Base-by-base conservation (phyloP, 208 protist species). In the Acanthamoeba lenticulata region DNA sequence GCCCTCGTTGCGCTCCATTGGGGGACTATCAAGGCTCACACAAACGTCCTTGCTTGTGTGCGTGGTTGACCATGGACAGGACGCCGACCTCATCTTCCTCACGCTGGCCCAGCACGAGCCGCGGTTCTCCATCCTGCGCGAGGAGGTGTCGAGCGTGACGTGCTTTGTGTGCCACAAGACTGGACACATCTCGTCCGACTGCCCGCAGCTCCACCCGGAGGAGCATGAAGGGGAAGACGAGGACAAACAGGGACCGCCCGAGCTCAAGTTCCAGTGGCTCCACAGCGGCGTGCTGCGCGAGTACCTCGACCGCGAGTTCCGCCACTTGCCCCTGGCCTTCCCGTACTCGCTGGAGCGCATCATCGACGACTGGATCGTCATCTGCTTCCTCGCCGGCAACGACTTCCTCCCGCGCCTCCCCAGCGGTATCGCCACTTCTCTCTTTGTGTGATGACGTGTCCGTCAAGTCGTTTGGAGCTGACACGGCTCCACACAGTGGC, bases 321-420 rank as follows among this genome's bases (percentile, higher is more conserved):
- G 94, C 38, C 9, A 45, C 9, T 21, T 65, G 81, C 2, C 44
- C 19, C 86, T 92, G 27, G 2, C 34, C 60, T 67, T 67, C 62
- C 57, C 32, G 27, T 94, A 79, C 57, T 97, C 99, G 94, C 97
- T 99, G 24, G 98, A 99, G 96, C 97, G 98, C 49, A 93, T 98
- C 19, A 47, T 99, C 19, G 98, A 99, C 95, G 99, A 99, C 95
- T 99, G 99, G 95, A 98, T 99, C 0, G 98, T 99, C 42, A 98
- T 99, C 96, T 99, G 98, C 95, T 99, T 99, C 95, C 98, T 99
- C 69, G 98, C 99, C 65, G 99, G 99, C 11, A 99, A 99, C 96
- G 99, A 99, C 95, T 99, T 99, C 94, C 95, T 99, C 55, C 99
- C 99, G 9, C 97, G 98, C 45, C 96, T 99, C n/a, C 99, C 81